Base-by-base conservation (phyloP, 2,329 filamentous ascomycete genomes). In the Neospermospora avenae region DNA sequence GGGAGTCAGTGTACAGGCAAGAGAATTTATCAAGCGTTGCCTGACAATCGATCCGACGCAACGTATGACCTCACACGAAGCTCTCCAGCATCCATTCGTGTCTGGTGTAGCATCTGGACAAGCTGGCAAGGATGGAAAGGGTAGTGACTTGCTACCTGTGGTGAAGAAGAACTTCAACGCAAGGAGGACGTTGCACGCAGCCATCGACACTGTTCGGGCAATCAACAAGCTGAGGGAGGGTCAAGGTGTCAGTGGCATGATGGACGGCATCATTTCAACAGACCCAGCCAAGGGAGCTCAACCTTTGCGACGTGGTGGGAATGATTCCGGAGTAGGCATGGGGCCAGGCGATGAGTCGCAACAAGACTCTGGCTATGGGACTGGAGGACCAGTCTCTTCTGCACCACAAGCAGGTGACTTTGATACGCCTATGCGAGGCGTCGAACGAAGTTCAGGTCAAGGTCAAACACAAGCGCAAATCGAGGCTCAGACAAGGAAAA, bases 1-100 rank as follows among this genome's bases (percentile, higher is more conserved):
- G 64, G 91, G 91, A 62, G 93, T 99, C 63, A 96, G 91, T 24
- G 81, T 87, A 55, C 83, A 86, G 52, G 90, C 93, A 44, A 90
- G 96, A 70, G 90, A 96, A 68, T 99, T 99, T 76, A 96, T 99
- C 77, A 86, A 88, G 68, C 84, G 86, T 65, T 99, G 95, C 73
- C 81, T 99, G 57, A 98, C 95, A 41, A 89, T 97, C 72, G 93
- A 98, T 72, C 90, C 93, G 2, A 83, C 83, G 60, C 84, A 86
- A 67, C 90, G 95, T 69, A 95, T 98, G 84, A 97, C 93, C 1
- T 89, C 93, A 8, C 92, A 98, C 75, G 90, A 87, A 71, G 86
- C 86, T 25, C 80, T 89, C 34, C 81, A 84, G 64, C 86, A 89
- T 68, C 80, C 84, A 41, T 89, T 89, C 73, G 81, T 88, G 14